Conservation (phyloP, 225 moss, liverwort and hornwort species). For the Polytrichum formosum region DNA sequence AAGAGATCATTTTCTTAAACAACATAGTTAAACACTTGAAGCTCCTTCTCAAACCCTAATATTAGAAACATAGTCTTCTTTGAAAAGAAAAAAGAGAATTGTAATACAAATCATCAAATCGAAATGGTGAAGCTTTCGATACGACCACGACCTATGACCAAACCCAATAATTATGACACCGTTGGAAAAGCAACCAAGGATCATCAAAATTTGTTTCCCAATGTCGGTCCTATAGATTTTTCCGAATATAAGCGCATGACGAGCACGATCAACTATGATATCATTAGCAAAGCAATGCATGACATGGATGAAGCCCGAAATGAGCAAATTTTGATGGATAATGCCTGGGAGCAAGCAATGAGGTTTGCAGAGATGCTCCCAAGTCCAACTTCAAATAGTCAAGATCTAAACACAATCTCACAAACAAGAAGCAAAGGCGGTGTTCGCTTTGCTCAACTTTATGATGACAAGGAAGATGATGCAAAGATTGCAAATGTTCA, state of each 20-base stretch:
- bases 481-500: not conserved
- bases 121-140: conserved; percentile 7
- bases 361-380: not conserved
- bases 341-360: not conserved
- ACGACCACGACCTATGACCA: not conserved
- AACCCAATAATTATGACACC: conserved; percentile 6
- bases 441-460: too few species aligned
- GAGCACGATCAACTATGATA: conserved; percentile 3
- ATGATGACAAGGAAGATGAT: not conserved
- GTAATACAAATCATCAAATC: too few species aligned
- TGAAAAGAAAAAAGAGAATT: too few species aligned
- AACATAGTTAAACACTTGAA: too few species aligned
- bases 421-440: not conserved
- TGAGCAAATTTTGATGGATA: not conserved
- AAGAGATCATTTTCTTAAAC: too few species aligned
- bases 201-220: not conserved
- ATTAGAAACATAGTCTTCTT: too few species aligned
- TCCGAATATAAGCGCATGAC: conserved; percentile 4
- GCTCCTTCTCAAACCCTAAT: too few species aligned
- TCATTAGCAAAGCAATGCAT: not conserved
- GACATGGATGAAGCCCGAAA: too few species aligned
- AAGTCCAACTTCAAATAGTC: not conserved
- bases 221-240: conserved; percentile 2
- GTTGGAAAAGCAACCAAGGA: conserved; percentile 2
- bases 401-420: not conserved